These are phyloP conservation scores for Trypanosoma cruzi DNA, from an alignment of 208 protist genomes.

Conservation along the genomic window DNA sequence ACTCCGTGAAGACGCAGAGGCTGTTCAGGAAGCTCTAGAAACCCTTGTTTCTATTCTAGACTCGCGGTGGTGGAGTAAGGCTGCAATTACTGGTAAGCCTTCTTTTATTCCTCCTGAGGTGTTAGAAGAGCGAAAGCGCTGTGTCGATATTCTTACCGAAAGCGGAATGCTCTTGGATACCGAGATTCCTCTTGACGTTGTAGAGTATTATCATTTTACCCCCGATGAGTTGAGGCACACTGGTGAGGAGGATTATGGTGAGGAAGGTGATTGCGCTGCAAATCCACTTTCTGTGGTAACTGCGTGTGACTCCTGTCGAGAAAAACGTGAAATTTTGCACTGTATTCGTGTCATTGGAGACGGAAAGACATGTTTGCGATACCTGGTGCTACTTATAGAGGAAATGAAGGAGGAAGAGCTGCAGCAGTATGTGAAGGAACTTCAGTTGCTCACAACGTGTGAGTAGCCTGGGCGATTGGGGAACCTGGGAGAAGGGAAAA, in stretches of 20 bases:
- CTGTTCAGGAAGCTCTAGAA: slow-evolving; percentile 65
- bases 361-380: slow-evolving; percentile 82
- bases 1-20: slow-evolving; percentile 44
- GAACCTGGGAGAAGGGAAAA: not conserved
- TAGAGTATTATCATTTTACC: slow-evolving; percentile 59
- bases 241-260: slow-evolving; percentile 20
- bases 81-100: not conserved
- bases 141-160: slow-evolving; percentile 52
- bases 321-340: slow-evolving; percentile 59
- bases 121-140: slow-evolving; percentile 56
- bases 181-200: slow-evolving; percentile 64
- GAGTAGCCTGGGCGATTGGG: not conserved
- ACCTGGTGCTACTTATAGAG: slow-evolving; percentile 61
- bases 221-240: slow-evolving; percentile 50
- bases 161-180: slow-evolving; percentile 80
- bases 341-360: slow-evolving; percentile 64
- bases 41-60: slow-evolving; percentile 64
- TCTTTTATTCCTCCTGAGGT: slow-evolving; percentile 32
- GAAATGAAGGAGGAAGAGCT: slow-evolving; percentile 55
- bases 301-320: slow-evolving; percentile 11
- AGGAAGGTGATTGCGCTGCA: slow-evolving; percentile 14
- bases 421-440: slow-evolving; percentile 70
- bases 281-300: not conserved
- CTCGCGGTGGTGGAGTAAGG: slow-evolving; percentile 38
- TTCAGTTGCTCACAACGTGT: slow-evolving; percentile 44